Conservation (phyloP, 306 rosid genomes). For the Castanea crenata region DNA sequence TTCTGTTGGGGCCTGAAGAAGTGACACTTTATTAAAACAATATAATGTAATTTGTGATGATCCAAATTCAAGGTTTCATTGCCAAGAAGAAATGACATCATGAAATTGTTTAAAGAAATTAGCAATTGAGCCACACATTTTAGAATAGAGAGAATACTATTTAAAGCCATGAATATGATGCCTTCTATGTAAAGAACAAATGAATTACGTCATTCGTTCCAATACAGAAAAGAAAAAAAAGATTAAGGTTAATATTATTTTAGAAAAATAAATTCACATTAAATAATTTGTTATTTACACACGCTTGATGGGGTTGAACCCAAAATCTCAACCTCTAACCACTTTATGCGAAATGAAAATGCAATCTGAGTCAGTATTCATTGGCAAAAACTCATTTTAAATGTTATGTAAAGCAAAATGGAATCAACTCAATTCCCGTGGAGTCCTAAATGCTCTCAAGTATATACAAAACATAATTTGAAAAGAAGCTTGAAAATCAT, state of each 20-base stretch:
- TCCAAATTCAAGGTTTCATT: background rate
- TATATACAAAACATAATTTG: background rate
- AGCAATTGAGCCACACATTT: too few relatives aligned
- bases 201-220: too few relatives aligned
- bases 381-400: background rate
- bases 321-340: too few relatives aligned
- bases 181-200: too few relatives aligned
- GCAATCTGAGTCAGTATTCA: background rate
- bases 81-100: background rate
- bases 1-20: conserved; percentile 85
- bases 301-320: background rate
- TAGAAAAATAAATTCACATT: too few relatives aligned
- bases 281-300: background rate
- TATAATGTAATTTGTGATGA: background rate
- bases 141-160: too few relatives aligned
- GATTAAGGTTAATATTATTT: too few relatives aligned
- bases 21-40: conserved; percentile 33
- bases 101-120: background rate
- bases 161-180: too few relatives aligned
- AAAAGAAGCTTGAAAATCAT: conserved; percentile 29
- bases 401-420: background rate
- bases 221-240: too few relatives aligned
- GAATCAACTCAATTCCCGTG: background rate
- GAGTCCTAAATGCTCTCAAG: background rate
- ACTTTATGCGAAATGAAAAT: background rate